phyloP scores from a whole-genome alignment of 495 filamentous ascomycete genomes.

The Pseudoneurospora amorphoporcata region DNA sequence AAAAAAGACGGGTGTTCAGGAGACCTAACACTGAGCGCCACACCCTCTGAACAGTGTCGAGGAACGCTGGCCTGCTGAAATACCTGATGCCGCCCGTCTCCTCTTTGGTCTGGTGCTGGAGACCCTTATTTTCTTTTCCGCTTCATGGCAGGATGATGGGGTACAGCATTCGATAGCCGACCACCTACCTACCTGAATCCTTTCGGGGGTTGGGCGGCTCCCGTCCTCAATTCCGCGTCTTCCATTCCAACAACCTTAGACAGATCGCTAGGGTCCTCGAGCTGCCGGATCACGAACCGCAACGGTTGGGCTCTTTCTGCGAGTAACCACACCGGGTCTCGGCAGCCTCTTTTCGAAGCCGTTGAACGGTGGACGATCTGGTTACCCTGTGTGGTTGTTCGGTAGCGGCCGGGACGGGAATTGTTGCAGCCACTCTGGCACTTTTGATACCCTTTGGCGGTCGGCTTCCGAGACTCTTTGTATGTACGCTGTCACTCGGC shows the following conservation, averaged over 20 bases:
- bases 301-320: neutral
- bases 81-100: neutral
- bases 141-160: neutral
- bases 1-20: neutral
- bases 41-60: neutral
- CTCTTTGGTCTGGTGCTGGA: neutral
- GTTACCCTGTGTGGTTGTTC: neutral
- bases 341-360: neutral
- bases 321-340: neutral
- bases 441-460: constrained; percentile 2
- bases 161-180: neutral
- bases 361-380: neutral
- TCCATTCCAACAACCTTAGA: neutral
- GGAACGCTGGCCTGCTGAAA: neutral
- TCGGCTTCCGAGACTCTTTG: neutral
- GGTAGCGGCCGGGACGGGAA: constrained; percentile 14
- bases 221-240: neutral
- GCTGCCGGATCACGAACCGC: neutral
- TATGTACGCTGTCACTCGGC: neutral
- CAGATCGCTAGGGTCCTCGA: neutral
- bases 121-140: neutral
- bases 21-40: neutral
- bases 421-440: constrained; percentile 15
- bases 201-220: neutral
- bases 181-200: neutral